Percentiles rank a stretch among this genome's conserved stretches.
phyloP scores from a whole-genome alignment of 768 basidiomycete species.

The Hysterangium stoloniferum region DNA sequence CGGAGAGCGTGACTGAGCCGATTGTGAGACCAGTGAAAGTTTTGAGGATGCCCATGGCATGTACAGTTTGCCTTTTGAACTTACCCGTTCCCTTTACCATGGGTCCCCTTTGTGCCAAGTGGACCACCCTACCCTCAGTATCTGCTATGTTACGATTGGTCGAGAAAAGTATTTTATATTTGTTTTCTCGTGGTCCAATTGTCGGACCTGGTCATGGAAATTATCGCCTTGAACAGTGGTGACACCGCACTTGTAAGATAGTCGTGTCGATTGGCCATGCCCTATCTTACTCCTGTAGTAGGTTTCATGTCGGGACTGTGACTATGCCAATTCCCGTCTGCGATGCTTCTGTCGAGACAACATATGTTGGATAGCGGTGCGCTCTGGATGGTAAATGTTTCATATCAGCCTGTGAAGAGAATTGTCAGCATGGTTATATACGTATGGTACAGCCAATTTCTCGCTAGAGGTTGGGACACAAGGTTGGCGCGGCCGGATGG shows the following conservation, averaged over 20 bases:
- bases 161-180: too few relatives aligned
- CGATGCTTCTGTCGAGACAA: conserved; percentile 85
- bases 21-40: conserved; percentile 12
- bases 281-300: conserved; percentile 85
- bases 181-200: too few relatives aligned
- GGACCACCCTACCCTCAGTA: conserved; percentile 1
- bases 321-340: conserved; percentile 97
- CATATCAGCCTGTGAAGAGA: conserved; percentile 64
- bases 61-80: conserved; percentile 44
- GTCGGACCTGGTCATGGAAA: background rate
- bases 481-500: conserved; percentile 66
- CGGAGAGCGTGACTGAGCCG: conserved; percentile 20
- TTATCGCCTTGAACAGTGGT: background rate
- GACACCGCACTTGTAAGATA: conserved; percentile 52
- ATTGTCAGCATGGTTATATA: background rate
- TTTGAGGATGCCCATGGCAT: conserved; percentile 28
- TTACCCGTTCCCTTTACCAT: conserved; percentile 46
- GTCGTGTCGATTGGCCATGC: conserved; percentile 83
- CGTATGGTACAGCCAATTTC: conserved; percentile 52
- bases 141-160: background rate
- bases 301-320: conserved; percentile 77
- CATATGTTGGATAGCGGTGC: conserved; percentile 77
- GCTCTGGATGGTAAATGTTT: conserved; percentile 73
- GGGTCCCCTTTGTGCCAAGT: conserved; percentile 21
- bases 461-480: conserved; percentile 85